A percentile compares a stretch with the other conserved stretches of the same genome.
Conservation (phyloP, 257 asterid species). For the Verbascum thapsus region DNA sequence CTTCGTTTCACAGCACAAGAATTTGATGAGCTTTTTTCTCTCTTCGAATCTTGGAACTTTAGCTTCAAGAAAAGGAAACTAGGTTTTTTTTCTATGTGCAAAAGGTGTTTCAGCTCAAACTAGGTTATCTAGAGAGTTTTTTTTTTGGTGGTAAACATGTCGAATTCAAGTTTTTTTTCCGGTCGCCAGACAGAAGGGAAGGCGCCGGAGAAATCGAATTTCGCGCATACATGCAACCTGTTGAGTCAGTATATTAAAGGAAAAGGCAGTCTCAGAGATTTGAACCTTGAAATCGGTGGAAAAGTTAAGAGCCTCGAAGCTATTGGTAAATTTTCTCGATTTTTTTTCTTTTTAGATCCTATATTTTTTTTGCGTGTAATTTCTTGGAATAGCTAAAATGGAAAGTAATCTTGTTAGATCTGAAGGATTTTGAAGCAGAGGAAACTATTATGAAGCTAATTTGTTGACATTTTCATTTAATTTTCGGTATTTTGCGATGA, state of each 20-base stretch:
- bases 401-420: slow-evolving; percentile 31
- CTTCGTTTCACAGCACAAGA: background rate
- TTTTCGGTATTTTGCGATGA: no score
- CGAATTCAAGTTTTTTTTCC: slow-evolving; percentile 26
- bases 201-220: slow-evolving; percentile 52
- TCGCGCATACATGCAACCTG: slow-evolving; percentile 69
- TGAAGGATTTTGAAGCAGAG: slow-evolving; percentile 2
- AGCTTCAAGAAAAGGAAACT: slow-evolving; percentile 1
- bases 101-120: background rate
- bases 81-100: no score
- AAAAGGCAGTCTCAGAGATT: slow-evolving; percentile 56
- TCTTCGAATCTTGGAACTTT: background rate
- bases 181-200: slow-evolving; percentile 29
- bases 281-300: slow-evolving; percentile 58
- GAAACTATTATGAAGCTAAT: background rate
- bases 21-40: slow-evolving; percentile 10
- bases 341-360: no score
- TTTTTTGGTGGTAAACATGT: slow-evolving; percentile 29
- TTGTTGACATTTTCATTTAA: no score
- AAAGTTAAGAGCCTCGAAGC: slow-evolving; percentile 48
- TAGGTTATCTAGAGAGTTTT: no score
- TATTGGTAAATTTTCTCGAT: slow-evolving; percentile 40
- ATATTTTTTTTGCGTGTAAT: background rate
- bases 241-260: slow-evolving; percentile 73
- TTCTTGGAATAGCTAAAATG: slow-evolving; percentile 28